Evolutionary conservation across 495 filamentous ascomycete genomes (phyloP).

Genomic region (Aspergillus biplanus): DNA sequence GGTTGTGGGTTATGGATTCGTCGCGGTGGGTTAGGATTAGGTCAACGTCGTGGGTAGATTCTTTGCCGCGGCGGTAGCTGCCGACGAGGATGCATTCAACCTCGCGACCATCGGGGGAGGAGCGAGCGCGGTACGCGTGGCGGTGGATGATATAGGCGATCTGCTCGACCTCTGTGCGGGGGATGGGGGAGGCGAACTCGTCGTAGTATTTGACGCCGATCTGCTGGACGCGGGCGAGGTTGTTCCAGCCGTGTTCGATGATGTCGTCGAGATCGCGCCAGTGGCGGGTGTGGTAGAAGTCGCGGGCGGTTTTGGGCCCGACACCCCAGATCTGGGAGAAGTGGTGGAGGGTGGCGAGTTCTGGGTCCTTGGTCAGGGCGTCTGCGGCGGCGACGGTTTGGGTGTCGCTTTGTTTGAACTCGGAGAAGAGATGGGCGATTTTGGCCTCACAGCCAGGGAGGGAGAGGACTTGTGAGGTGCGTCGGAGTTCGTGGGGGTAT

Average conservation of each 20-base stretch:
- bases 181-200: slow-evolving; percentile 74
- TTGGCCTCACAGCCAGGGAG: slow-evolving; percentile 85
- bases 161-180: slow-evolving; percentile 70
- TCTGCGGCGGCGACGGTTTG: slow-evolving; percentile 64
- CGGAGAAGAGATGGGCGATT: slow-evolving; percentile 75
- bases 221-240: slow-evolving; percentile 78
- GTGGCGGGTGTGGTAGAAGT: slow-evolving; percentile 77
- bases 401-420: slow-evolving; percentile 63
- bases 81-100: slow-evolving; percentile 79
- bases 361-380: slow-evolving; percentile 65
- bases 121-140: slow-evolving; percentile 59
- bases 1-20: slow-evolving; percentile 61
- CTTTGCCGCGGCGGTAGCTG: slow-evolving; percentile 83
- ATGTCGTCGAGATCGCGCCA: slow-evolving; percentile 85
- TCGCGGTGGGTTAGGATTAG: slow-evolving; percentile 82
- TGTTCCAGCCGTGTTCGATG: slow-evolving; percentile 79
- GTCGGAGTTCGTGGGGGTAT: slow-evolving; percentile 68
- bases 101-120: slow-evolving; percentile 35
- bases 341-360: slow-evolving; percentile 61
- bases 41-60: slow-evolving; percentile 77
- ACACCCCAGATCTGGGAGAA: slow-evolving; percentile 92
- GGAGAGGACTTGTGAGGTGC: slow-evolving; percentile 62
- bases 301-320: slow-evolving; percentile 76
- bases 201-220: slow-evolving; percentile 97
- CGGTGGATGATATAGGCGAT: slow-evolving; percentile 65